Base-by-base conservation (phyloP, 164 flowering plant genomes). In the Santalum album region DNA sequence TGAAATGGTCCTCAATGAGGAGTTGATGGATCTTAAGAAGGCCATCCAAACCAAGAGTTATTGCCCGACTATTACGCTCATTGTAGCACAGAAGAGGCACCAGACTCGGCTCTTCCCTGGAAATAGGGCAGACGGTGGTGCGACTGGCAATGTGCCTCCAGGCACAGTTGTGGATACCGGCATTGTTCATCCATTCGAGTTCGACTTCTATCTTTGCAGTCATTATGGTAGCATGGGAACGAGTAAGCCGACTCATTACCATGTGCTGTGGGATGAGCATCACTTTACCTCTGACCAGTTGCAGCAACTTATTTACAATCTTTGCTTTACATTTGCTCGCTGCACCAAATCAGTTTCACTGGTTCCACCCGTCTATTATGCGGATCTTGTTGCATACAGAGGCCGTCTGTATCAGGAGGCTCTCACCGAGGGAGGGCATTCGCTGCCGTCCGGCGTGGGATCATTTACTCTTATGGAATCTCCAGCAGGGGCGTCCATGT, bases 341-440 rank as follows among this genome's bases (percentile, higher is more conserved):
- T 89, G 91, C 78, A 84, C 90, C 4, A 86, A 84, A 42, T 86
- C 95, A 0, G 84, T 89, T 0, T 84, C 91, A 0, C 64, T 86
- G 42, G 89, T 86, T 21, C 83, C 95, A 2, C 97, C 91, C 0
- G 90, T 86, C 32, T 84, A 82, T 68, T 89, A 81, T 62, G 95
- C 95, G 0, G 90, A 89, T 38, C 71, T 84, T 27, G 86, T 56
- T 23, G 97, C 97, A 2, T 86, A 76, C 22, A 68, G 97, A 51
- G 91, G 87, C 6, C 63, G 90, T 24, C 48, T 75, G 38, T 86
- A 82, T 55, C 67, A 76, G n/a, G 90, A 86, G 11, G 81, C 74
- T 5, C 18, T 49, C 55, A 39, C 40, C 54, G 79, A 64, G 19
- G 22, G 56, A 34, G 69, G 18, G 61, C 68, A 14, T 19, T n/a